phyloP scores from a whole-genome alignment of 768 basidiomycete species.

The Leucosporidium yakuticum region DNA sequence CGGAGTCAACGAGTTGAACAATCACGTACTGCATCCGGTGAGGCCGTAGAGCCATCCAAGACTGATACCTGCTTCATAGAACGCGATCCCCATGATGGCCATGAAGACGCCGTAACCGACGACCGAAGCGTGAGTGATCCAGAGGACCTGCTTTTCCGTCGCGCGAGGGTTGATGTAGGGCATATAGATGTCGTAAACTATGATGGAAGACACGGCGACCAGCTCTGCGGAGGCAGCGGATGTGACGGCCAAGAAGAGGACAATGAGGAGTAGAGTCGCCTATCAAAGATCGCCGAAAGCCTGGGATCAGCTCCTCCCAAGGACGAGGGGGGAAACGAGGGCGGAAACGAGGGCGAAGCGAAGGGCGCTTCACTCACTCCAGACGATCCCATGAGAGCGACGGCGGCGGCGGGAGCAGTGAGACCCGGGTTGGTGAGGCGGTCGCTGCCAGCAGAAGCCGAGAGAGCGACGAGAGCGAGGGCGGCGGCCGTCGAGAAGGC shows the following conservation, averaged over 20 bases:
- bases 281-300: neutral
- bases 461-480: no score
- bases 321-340: neutral
- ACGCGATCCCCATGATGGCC: constrained; percentile 33
- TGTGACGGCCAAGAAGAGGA: neutral
- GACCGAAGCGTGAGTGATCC: constrained; percentile 21
- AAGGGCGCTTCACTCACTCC: constrained; percentile 14
- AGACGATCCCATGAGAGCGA: constrained; percentile 9
- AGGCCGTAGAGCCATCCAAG: constrained; percentile 13
- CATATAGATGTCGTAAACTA: constrained; percentile 24
- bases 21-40: constrained; percentile 39
- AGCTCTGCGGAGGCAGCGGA: neutral
- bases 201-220: constrained; percentile 14
- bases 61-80: neutral
- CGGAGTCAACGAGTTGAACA: constrained; percentile 41
- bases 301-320: neutral
- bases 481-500: no score
- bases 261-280: no score
- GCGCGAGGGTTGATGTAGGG: constrained; percentile 1
- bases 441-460: no score
- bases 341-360: constrained; percentile 10
- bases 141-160: constrained; percentile 9
- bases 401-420: constrained; percentile 8
- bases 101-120: constrained; percentile 40
- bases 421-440: constrained; percentile 5